Conservation (phyloP, 2,329 filamentous ascomycete species). For the Hymenoscyphus infarciens region DNA sequence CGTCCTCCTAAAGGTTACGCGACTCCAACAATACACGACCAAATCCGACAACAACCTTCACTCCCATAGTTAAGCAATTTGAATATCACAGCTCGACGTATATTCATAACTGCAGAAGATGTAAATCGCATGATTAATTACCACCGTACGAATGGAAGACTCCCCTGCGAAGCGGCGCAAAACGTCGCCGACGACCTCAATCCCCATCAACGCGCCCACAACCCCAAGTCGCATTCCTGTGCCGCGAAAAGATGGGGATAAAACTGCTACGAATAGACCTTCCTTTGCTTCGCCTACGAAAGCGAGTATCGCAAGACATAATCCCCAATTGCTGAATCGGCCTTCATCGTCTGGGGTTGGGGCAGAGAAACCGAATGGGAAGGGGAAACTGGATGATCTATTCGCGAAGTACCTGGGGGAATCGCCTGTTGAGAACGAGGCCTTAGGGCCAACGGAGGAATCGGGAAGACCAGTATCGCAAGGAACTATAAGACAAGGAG, state of each 20-base stretch:
- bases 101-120: constrained; percentile 13
- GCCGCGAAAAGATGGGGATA: constrained; percentile 24
- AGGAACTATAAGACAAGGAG: constrained; percentile 19
- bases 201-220: constrained; percentile 41
- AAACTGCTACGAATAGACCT: constrained; percentile 40
- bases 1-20: constrained; percentile 18
- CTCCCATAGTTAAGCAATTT: not conserved
- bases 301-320: constrained; percentile 58
- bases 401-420: constrained; percentile 26
- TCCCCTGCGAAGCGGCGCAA: constrained; percentile 63
- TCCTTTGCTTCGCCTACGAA: constrained; percentile 67
- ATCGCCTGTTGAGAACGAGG: constrained; percentile 2
- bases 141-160: constrained; percentile 44
- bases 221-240: constrained; percentile 36
- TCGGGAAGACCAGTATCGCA: constrained; percentile 4
- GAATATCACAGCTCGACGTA: constrained; percentile 5
- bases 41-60: constrained; percentile 10
- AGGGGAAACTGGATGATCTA: constrained; percentile 32
- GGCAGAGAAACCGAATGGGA: constrained; percentile 35
- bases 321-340: constrained; percentile 54
- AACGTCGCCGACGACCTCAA: constrained; percentile 52
- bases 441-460: constrained; percentile 5
- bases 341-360: constrained; percentile 35
- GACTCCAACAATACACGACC: constrained; percentile 12
- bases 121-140: constrained; percentile 10